Percentiles rank a stretch among this genome's conserved stretches.
These are phyloP conservation scores for Agaricus subrufescens DNA, from an alignment of 768 basidiomycete genomes.

Conservation along the genomic window DNA sequence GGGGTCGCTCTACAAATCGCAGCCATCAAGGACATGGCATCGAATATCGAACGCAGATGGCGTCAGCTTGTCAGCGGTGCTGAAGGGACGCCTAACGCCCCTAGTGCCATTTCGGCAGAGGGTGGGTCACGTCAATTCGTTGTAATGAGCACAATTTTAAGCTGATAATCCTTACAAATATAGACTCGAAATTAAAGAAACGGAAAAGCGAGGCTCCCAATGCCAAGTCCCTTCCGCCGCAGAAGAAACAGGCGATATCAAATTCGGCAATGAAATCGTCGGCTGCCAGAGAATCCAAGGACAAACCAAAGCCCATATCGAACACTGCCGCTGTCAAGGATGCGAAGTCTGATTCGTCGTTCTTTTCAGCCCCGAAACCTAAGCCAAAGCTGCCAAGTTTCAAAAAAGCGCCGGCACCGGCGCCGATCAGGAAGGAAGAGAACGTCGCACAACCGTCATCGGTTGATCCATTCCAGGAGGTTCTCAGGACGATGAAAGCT, in stretches of 20 bases:
- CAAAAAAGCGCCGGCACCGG: slow-evolving; percentile 58
- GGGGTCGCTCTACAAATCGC: slow-evolving; percentile 27
- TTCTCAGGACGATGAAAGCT: slow-evolving; percentile 69
- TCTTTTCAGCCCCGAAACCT: slow-evolving; percentile 83
- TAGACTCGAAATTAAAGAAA: slow-evolving; percentile 66
- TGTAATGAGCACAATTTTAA: slow-evolving; percentile 13
- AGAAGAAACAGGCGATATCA: slow-evolving; percentile 63
- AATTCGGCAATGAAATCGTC: slow-evolving; percentile 35
- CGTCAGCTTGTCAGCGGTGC: slow-evolving; percentile 49
- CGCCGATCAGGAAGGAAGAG: slow-evolving; percentile 47
- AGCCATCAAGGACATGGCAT: slow-evolving; percentile 94
- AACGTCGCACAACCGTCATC: slow-evolving; percentile 75
- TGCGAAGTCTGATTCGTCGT: slow-evolving; percentile 81
- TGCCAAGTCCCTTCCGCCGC: slow-evolving; percentile 47
- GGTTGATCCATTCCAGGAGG: slow-evolving; percentile 79
- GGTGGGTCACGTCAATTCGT: slow-evolving; percentile 66
- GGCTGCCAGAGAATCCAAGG: slow-evolving; percentile 54
- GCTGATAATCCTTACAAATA: slow-evolving; percentile 15
- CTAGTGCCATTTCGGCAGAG: slow-evolving; percentile 48
- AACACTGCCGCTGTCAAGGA: slow-evolving; percentile 50
- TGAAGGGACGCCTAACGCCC: slow-evolving; percentile 34
- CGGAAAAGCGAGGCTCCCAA: slow-evolving; percentile 59
- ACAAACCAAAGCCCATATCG: slow-evolving; percentile 19
- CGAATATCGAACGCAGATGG: slow-evolving; percentile 84
- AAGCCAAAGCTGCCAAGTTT: slow-evolving; percentile 83